phyloP scores from a whole-genome alignment of 2,329 filamentous ascomycete species.

The Penicillium sp. region DNA sequence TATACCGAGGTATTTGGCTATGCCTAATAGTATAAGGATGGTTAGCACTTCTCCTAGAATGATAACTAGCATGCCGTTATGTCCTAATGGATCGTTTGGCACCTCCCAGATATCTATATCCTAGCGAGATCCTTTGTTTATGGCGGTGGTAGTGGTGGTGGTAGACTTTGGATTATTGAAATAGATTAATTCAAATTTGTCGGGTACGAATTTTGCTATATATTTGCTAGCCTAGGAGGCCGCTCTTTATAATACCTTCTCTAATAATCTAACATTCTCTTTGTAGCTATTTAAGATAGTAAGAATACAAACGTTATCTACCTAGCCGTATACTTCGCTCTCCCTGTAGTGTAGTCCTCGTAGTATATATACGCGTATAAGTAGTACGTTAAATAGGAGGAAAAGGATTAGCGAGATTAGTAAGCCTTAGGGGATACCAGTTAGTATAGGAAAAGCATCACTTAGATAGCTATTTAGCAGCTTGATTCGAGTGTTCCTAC shows the following conservation, averaged over 20 bases:
- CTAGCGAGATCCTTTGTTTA: too few species aligned
- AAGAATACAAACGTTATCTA: background rate
- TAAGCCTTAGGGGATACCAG: background rate
- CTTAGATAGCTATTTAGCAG: conserved; percentile 1
- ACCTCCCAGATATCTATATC: too few species aligned
- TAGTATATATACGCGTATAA: background rate
- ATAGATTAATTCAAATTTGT: too few species aligned
- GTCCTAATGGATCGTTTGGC: too few species aligned
- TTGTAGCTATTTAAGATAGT: too few species aligned
- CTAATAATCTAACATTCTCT: too few species aligned
- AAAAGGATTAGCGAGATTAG: conserved; percentile 11
- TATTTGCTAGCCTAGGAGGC: background rate
- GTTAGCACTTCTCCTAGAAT: too few species aligned
- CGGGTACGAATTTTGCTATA: too few species aligned
- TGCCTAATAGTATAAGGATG: too few species aligned
- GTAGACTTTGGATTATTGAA: too few species aligned
- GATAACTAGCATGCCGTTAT: too few species aligned
- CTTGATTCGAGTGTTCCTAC: background rate
- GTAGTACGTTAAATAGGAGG: background rate
- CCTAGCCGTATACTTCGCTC: background rate
- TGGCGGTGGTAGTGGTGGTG: too few species aligned
- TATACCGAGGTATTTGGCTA: conserved; percentile 6
- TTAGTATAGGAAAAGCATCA: background rate
- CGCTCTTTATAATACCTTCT: background rate
- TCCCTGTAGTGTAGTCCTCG: background rate